phyloP scores from a whole-genome alignment of 2,329 filamentous ascomycete species.

The Hypoxylon sp. region DNA sequence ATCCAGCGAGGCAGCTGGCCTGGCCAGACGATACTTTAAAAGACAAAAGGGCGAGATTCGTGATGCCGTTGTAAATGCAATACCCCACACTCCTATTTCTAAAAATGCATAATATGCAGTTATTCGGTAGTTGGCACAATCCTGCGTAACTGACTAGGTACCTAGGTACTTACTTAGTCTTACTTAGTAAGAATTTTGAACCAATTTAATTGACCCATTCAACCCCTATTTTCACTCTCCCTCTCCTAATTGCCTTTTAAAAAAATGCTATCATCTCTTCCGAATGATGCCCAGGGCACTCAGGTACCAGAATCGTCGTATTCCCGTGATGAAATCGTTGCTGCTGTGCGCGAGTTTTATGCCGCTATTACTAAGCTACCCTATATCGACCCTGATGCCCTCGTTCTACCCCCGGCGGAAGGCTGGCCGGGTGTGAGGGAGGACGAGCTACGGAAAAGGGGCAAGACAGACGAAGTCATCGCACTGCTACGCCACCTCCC shows the following conservation, averaged over 20 bases:
- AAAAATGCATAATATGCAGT: neutral
- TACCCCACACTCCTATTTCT: neutral
- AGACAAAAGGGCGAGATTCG: neutral
- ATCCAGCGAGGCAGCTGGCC: conserved; percentile 49
- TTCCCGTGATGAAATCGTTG: neutral
- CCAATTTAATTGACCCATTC: neutral
- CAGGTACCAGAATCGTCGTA: neutral
- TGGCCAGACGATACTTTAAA: conserved; percentile 41
- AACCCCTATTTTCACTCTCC: neutral
- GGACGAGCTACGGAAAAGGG: conserved; percentile 8
- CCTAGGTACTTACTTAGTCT: neutral
- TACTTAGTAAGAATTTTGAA: neutral
- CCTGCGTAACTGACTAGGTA: neutral
- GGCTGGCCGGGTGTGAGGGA: conserved; percentile 1
- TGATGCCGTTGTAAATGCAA: neutral
- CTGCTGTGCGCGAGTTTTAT: neutral
- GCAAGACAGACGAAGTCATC: conserved; percentile 8
- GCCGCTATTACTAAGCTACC: neutral
- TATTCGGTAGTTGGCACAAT: neutral
- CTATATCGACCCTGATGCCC: neutral
- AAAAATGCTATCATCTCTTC: neutral
- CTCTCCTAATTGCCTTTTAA: neutral
- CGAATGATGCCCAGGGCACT: neutral
- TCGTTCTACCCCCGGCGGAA: neutral
- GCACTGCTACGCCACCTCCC: neutral